These are phyloP conservation scores for Amphibolis antarctica DNA, from an alignment of 106 monocot species.

Conservation along the genomic window DNA sequence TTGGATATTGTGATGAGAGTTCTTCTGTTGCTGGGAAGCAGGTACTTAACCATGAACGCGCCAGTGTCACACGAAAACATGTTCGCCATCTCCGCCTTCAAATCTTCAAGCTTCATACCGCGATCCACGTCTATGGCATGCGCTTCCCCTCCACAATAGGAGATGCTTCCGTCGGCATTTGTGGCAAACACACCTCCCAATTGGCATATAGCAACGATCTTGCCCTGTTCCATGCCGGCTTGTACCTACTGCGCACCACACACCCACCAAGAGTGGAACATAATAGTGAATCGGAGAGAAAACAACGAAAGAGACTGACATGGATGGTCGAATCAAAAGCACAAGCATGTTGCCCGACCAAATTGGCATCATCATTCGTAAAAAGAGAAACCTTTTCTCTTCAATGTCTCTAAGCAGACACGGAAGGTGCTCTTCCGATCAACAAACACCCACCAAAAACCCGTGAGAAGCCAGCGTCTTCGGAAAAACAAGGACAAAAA, in stretches of 20 bases:
- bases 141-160: constrained; percentile 80
- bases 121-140: constrained; percentile 76
- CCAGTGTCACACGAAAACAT: constrained; percentile 51
- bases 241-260: background rate
- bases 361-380: background rate
- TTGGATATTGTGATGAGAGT: constrained; percentile 80
- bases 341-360: background rate
- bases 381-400: background rate
- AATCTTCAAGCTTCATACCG: constrained; percentile 43
- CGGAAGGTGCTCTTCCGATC: no score
- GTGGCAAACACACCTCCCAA: constrained; percentile 69
- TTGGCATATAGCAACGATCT: constrained; percentile 82
- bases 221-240: constrained; percentile 3
- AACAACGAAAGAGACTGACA: background rate
- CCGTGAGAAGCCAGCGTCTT: background rate
- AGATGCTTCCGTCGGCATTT: constrained; percentile 62
- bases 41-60: constrained; percentile 65
- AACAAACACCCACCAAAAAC: background rate
- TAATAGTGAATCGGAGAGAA: background rate
- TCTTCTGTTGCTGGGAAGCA: constrained; percentile 73
- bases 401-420: no score
- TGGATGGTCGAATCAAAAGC: no score
- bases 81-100: constrained; percentile 60
- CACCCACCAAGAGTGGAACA: background rate
- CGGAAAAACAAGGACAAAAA: no score